These are phyloP conservation scores for Fusarium austroafricanum DNA, from an alignment of 2,329 filamentous ascomycete species.

Conservation along the genomic window DNA sequence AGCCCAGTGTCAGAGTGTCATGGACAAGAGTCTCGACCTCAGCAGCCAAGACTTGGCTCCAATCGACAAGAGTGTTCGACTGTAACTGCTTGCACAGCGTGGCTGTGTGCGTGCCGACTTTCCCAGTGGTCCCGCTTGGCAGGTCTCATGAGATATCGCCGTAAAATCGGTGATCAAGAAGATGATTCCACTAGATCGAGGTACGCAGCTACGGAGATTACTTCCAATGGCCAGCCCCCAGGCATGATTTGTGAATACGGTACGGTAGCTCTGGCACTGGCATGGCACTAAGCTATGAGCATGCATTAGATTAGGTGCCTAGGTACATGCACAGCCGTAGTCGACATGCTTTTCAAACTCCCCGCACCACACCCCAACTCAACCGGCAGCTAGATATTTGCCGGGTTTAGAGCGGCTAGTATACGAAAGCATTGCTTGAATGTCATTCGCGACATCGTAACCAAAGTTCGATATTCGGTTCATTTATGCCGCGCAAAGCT, in stretches of 20 bases:
- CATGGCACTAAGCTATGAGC: background rate
- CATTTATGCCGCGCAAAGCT: conserved; percentile 10
- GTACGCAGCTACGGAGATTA: conserved; percentile 9
- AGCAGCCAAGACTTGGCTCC: conserved; percentile 47
- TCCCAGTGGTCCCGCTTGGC: conserved; percentile 43
- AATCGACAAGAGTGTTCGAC: conserved; percentile 29
- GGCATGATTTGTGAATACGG: no score
- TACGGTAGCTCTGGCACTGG: no score
- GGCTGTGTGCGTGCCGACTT: conserved; percentile 40
- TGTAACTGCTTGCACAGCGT: conserved; percentile 25
- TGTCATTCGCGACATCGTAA: conserved; percentile 25
- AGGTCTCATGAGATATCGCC: background rate
- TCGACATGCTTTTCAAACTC: background rate
- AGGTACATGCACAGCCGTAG: no score
- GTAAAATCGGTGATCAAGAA: background rate
- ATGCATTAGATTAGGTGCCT: no score
- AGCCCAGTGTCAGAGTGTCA: conserved; percentile 32
- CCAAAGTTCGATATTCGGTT: background rate
- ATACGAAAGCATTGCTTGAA: background rate
- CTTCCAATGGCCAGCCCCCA: background rate
- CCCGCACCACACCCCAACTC: conserved; percentile 2
- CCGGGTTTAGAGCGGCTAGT: conserved; percentile 19
- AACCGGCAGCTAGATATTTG: conserved; percentile 2
- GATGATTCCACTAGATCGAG: conserved; percentile 7
- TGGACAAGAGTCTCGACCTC: conserved; percentile 43